Base-by-base conservation (phyloP, 169 alveolate genomes). In the Toxoplasma gondii region DNA sequence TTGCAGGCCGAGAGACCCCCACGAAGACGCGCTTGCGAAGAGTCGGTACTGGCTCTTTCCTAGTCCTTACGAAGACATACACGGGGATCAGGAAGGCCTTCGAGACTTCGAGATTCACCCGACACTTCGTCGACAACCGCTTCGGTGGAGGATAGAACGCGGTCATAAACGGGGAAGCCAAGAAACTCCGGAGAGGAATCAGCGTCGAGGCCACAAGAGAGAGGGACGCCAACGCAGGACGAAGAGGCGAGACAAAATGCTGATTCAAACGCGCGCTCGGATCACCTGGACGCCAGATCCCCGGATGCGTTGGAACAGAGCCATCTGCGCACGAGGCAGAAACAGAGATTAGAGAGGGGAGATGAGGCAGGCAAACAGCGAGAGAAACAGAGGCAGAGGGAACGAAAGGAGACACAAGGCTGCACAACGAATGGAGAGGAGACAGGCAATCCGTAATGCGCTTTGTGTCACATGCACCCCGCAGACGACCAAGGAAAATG, bases 1-100 rank as follows among this genome's bases (percentile, higher is more conserved):
- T 64, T 31, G 49, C 45, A 31, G 86, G 10, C 39, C 12, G 41
- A 12, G 90, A 38, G 64, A 34, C 0, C 44, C 90, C 64, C 41
- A 82, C 44, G 34, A 82, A 82, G 31, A 82, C 90, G 38, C 88
- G 67, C 74, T 70, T 90, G 31, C 93, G 87, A 43, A 90, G 53
- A 0, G 93, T 24, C n/a, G 93, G 93, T 2, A 90, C 49, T 17
- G 70, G 29, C 93, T 90, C 93, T 43, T 44, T 38, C 88, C 67
- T 27, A 0, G 88, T 54, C n/a, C n/a, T 39, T 27, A 90, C 54
- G 49, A 58, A 90, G 19, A 90, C 93, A 39, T 31, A 90, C 1
- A 90, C 88, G 7, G 93, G 54, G 16, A 90, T 24, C 39, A 9
- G 2, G 39, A 90, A 78, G 43, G 88, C 64, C 9, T 82, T 31